Evolutionary conservation across 495 filamentous ascomycete species (phyloP), one percentile per base, ranked within the genome.

Genomic region (Chaetomium fimeti): DNA sequence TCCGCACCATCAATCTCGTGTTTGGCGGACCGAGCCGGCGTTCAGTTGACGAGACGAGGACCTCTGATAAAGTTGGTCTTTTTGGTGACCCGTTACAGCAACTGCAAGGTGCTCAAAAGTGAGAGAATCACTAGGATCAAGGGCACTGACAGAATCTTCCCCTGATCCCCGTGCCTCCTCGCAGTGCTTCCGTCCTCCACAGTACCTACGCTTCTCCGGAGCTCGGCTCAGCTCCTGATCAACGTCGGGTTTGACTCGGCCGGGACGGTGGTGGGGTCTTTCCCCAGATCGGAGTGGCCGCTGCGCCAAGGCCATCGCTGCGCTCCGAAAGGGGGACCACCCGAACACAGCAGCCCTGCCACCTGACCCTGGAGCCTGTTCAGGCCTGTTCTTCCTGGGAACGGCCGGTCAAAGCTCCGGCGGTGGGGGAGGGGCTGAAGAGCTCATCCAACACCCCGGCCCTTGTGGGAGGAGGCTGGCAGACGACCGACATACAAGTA

Each of bases 171-270:
- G 6, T 36, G 32, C 8, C 32, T 36, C 1, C 43, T 15, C 43
- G n/a, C 43, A 20, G 43, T n/a, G 15, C 12, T 47, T 52, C 22
- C n/a, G n/a, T n/a, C n/a, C n/a, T n/a, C n/a, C n/a, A n/a, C n/a
- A n/a, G n/a, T n/a, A n/a, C n/a, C 24, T 52, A 27, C 48, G 24
- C 61, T 36, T 36, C 32, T 36, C 56, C 57, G 60, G 64, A 45
- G 45, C 65, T 71, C 70, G 72, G 70, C 64, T 59, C 49, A 68
- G 53, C 70, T 68, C 70, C 72, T 74, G 72, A 72, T 72, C 67
- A 65, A 66, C 72, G 67, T 36, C 32, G 32, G 32, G 32, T 68
- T 71, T 71, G 64, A 69, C 57, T 57, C 55, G 67, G 68, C 60
- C 52, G 12, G 20, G 54, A 56, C 57, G 32, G 43, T 18, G 22